phyloP scores from a whole-genome alignment of 2,329 filamentous ascomycete genomes.

The Aspergillus bombycis region DNA sequence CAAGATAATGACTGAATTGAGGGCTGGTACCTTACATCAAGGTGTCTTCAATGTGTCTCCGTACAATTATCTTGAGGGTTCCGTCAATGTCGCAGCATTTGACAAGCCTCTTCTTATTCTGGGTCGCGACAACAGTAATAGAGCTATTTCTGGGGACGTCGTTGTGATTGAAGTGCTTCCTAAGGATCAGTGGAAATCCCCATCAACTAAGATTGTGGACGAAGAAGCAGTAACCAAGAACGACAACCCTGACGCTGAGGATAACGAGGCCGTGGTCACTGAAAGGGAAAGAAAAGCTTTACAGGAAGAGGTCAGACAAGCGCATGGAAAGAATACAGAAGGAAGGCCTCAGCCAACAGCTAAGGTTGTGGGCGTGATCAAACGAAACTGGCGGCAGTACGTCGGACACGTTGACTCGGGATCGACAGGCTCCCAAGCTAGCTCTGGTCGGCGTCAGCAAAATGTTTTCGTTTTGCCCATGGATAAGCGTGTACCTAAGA shows the following conservation, averaged over 20 bases:
- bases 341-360: constrained; percentile 86
- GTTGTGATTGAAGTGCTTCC: constrained; percentile 93
- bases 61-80: constrained; percentile 96
- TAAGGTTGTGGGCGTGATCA: constrained; percentile 86
- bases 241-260: constrained; percentile 86
- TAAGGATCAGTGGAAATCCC: constrained; percentile 94
- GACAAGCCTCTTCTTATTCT: constrained; percentile 85
- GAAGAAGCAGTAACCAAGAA: constrained; percentile 90
- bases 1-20: constrained; percentile 91
- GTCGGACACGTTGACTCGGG: constrained; percentile 92
- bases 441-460: constrained; percentile 81
- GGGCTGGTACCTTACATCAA: constrained; percentile 86
- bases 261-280: constrained; percentile 75
- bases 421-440: constrained; percentile 73
- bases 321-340: constrained; percentile 75
- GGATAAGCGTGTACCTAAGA: constrained; percentile 98
- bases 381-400: constrained; percentile 97
- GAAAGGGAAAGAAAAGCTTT: constrained; percentile 83
- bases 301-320: constrained; percentile 87
- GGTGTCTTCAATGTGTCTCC: constrained; percentile 94
- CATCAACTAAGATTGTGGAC: constrained; percentile 93
- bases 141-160: constrained; percentile 86
- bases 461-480: constrained; percentile 95
- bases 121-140: constrained; percentile 94
- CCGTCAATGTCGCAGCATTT: constrained; percentile 86